Base-by-base conservation (phyloP, 2,329 filamentous ascomycete genomes). In the Calonectria multiphialidica region DNA sequence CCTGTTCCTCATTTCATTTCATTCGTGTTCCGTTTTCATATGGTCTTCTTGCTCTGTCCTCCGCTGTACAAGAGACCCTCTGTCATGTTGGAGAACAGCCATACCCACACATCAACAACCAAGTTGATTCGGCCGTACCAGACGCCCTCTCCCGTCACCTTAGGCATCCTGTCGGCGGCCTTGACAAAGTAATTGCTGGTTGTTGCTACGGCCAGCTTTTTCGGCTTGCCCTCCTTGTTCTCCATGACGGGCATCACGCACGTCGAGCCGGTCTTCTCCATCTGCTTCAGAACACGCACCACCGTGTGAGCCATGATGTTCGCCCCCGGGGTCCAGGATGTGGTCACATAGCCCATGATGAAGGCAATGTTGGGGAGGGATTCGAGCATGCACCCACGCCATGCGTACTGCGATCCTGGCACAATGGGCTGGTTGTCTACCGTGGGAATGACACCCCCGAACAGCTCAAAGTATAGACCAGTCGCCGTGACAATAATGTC, bases 401-500 rank as follows among this genome's bases (percentile, higher is more conserved):
- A 94, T 15, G 89, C 81, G 79, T 88, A 92, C 64, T 89, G 89
- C 3, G 87, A 81, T 1, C 84, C 79, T 1, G 88, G 70, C 6
- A 88, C 80, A 66, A 93, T 79, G 0, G 81, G 82, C 7, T 85
- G 78, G 21, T 88, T 88, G 78, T 94, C 91, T 2, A 93, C 85
- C 2, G 81, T 80, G 3, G 93, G 78, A 2, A 82, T 80, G 1
- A 90, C 84, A 35, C 88, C 88, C 23, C 90, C 89, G 2, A 89
- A 86, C 18, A 94, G 82, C 40, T 87, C 84, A 50, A 94, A 82
- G 74, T 91, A 89, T 0, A 95, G 84, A 0, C 93, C 93, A 0
- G 93, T 94, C 0, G 93, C 93, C 0, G 92, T 93, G 74, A 94
- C 84, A 74, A 94, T 93, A 71, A 93, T 89, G 79, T 94, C 92